A percentile compares a stretch with the other conserved stretches of the same genome.
Evolutionary conservation across 2,329 filamentous ascomycete genomes (phyloP).

Genomic region (Podosphaera xanthii): DNA sequence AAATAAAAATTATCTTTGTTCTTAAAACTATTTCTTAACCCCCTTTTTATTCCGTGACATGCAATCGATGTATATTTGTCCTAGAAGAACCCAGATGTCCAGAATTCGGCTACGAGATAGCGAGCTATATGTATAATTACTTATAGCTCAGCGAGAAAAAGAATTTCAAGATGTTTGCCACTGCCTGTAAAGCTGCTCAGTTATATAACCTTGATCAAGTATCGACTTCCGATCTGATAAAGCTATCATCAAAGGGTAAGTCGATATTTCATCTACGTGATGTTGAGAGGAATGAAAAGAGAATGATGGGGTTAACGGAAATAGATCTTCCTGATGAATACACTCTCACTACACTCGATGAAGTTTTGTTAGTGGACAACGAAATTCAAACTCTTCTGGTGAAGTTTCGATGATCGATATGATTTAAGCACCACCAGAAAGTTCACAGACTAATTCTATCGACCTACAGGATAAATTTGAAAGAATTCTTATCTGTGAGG

Average conservation of each 20-base stretch:
- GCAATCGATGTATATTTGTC: no score
- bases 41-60: no score
- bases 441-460: not conserved
- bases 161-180: constrained; percentile 5
- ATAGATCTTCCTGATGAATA: constrained; percentile 8
- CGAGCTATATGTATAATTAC: no score
- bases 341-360: constrained; percentile 5
- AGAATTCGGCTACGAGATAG: no score
- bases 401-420: not conserved
- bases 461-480: constrained; percentile 7
- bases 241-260: constrained; percentile 4
- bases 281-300: not conserved
- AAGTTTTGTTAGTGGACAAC: constrained; percentile 1
- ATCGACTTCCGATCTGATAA: not conserved
- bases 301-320: constrained; percentile 1
- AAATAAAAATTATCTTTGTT: not conserved
- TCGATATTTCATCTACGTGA: not conserved
- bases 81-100: no score
- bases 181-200: constrained; percentile 5
- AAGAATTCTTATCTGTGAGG: constrained; percentile 9
- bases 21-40: no score
- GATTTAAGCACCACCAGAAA: not conserved
- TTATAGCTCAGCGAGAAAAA: not conserved
- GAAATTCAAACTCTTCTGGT: constrained; percentile 1
- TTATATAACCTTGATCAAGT: not conserved